phyloP scores from a whole-genome alignment of 805 yeast genomes.

The Myxozyma sirexii region DNA sequence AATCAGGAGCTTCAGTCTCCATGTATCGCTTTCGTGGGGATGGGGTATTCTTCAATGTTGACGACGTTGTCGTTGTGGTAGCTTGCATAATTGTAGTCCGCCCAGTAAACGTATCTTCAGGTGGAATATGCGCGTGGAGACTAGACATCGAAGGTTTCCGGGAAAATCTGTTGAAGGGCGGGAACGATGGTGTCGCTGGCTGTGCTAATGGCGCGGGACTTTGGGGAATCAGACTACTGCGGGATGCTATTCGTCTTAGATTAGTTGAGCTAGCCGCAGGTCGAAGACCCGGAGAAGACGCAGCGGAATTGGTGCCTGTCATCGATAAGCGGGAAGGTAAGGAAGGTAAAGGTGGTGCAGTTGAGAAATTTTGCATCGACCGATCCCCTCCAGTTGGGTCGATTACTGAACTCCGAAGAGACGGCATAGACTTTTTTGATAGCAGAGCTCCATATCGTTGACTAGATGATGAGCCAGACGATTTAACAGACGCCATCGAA shows the following conservation, averaged over 20 bases:
- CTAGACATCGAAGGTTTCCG: constrained; percentile 11
- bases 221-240: constrained; percentile 16
- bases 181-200: background rate
- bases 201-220: background rate
- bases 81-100: background rate
- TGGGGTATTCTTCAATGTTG: constrained; percentile 9
- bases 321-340: constrained; percentile 1
- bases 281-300: constrained; percentile 10
- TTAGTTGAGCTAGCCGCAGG: constrained; percentile 17
- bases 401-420: constrained; percentile 21
- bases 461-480: background rate
- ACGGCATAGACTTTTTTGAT: constrained; percentile 34
- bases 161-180: constrained; percentile 5
- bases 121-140: background rate
- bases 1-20: constrained; percentile 3
- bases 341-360: constrained; percentile 25
- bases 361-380: background rate
- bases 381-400: constrained; percentile 4
- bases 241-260: constrained; percentile 22
- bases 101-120: constrained; percentile 2
- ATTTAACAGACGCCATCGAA: constrained; percentile 25
- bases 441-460: constrained; percentile 19
- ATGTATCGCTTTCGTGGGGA: constrained; percentile 18
- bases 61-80: background rate
- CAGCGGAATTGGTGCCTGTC: background rate